Evolutionary conservation across 2,329 filamentous ascomycete species (phyloP).

Genomic region (Botryotinia convoluta): DNA sequence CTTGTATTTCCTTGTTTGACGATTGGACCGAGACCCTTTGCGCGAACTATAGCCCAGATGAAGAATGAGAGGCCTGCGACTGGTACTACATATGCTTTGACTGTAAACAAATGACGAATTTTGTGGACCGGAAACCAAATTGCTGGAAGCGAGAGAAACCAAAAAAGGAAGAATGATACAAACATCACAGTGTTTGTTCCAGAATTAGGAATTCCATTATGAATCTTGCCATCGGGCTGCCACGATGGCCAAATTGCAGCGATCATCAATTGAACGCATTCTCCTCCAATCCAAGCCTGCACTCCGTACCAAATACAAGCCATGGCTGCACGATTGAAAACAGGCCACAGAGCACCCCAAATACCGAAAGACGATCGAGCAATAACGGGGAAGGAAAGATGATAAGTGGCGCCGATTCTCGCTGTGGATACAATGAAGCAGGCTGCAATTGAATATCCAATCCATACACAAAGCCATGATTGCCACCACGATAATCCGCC

Average conservation of each 20-base stretch:
- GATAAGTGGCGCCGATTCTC: slow-evolving; percentile 81
- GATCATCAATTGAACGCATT: slow-evolving; percentile 88
- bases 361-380: slow-evolving; percentile 79
- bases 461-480: slow-evolving; percentile 83
- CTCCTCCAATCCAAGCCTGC: slow-evolving; percentile 78
- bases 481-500: slow-evolving; percentile 85
- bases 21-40: slow-evolving; percentile 80
- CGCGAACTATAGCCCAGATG: slow-evolving; percentile 80
- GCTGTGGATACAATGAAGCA: slow-evolving; percentile 75
- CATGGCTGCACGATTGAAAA: slow-evolving; percentile 86
- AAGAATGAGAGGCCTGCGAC: slow-evolving; percentile 81
- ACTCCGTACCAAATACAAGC: slow-evolving; percentile 82
- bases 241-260: slow-evolving; percentile 70
- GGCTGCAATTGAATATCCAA: slow-evolving; percentile 77
- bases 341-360: slow-evolving; percentile 85
- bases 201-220: slow-evolving; percentile 65
- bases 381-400: slow-evolving; percentile 85
- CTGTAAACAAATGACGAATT: slow-evolving; percentile 85
- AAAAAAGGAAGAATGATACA: slow-evolving; percentile 83
- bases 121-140: slow-evolving; percentile 89
- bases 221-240: slow-evolving; percentile 48
- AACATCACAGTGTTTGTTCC: slow-evolving; percentile 75
- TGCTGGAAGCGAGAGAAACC: slow-evolving; percentile 74
- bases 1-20: slow-evolving; percentile 63
- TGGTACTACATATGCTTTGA: slow-evolving; percentile 83